Evolutionary conservation across 2,329 filamentous ascomycete species (phyloP).

Genomic region (Penicillium glabrum): DNA sequence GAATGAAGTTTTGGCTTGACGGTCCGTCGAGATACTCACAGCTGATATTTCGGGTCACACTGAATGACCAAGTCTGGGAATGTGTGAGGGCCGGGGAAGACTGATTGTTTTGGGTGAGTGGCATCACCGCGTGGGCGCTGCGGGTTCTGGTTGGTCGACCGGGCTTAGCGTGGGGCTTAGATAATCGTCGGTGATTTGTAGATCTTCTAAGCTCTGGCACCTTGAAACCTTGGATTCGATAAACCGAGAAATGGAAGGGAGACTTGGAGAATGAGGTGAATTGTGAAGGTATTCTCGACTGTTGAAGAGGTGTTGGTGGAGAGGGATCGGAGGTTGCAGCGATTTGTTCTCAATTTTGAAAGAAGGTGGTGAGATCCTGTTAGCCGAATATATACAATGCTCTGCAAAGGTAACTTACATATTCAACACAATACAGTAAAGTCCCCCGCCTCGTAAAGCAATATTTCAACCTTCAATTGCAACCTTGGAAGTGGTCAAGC

Average conservation of each 20-base stretch:
- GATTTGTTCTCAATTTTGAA: no score
- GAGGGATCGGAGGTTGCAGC: no score
- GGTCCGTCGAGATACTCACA: neutral
- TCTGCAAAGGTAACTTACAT: no score
- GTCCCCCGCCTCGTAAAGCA: no score
- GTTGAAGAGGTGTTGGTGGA: no score
- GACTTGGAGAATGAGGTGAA: neutral
- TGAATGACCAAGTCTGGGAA: neutral
- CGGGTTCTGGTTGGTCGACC: slow-evolving; percentile 11
- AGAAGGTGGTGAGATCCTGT: no score
- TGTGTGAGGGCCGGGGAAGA: neutral
- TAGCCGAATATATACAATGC: no score
- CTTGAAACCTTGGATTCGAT: neutral
- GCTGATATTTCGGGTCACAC: neutral
- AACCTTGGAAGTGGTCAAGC: no score
- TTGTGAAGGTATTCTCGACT: no score
- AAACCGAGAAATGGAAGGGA: no score
- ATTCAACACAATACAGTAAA: no score
- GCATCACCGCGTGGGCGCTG: slow-evolving; percentile 18
- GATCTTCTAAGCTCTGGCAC: neutral
- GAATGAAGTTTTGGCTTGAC: neutral
- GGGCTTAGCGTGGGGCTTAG: slow-evolving; percentile 9
- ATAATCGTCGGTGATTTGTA: neutral
- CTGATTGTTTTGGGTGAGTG: slow-evolving; percentile 21
- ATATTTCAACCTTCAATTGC: no score